Conservation (phyloP, 1,284 basidiomycete genomes). For the Amylostereum chailletii region DNA sequence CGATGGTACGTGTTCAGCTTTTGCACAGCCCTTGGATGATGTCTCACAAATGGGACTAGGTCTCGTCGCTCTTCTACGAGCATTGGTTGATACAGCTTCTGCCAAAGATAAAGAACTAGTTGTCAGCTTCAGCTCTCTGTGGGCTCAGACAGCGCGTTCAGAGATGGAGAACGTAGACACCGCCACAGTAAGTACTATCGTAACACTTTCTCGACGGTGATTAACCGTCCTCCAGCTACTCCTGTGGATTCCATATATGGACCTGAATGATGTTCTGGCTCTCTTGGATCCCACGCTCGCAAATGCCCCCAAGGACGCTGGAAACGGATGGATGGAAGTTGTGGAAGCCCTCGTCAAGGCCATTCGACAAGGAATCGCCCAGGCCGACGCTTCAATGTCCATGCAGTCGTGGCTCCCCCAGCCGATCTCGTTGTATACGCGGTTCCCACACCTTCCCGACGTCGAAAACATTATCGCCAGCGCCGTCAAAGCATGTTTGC, state of each 20-base stretch:
- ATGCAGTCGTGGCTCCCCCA: constrained; percentile 12
- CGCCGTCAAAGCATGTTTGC: constrained; percentile 30
- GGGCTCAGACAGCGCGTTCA: constrained; percentile 17
- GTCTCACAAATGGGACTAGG: constrained; percentile 15
- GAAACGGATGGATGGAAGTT: constrained; percentile 5
- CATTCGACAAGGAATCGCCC: constrained; percentile 7
- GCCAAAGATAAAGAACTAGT: constrained; percentile 20
- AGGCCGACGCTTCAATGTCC: constrained; percentile 5
- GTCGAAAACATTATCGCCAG: constrained; percentile 42
- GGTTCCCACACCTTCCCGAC: constrained; percentile 25
- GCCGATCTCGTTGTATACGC: constrained; percentile 15
- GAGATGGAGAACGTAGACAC: constrained; percentile 5
- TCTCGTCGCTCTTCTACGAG: constrained; percentile 19
- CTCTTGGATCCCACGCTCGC: constrained; percentile 25
- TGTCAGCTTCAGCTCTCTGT: constrained; percentile 21
- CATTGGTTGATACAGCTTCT: constrained; percentile 15
- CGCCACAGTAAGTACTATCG: constrained; percentile 12
- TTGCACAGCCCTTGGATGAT: constrained; percentile 25
- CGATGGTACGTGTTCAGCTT: constrained; percentile 12
- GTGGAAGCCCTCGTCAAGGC: constrained; percentile 11
- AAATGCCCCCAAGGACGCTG: constrained; percentile 16
- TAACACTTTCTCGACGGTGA: not conserved
- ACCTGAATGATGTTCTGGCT: constrained; percentile 18
- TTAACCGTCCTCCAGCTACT: constrained; percentile 7
- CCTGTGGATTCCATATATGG: constrained; percentile 43